phyloP scores from a whole-genome alignment of 495 filamentous ascomycete species.

The Letharia columbiana region DNA sequence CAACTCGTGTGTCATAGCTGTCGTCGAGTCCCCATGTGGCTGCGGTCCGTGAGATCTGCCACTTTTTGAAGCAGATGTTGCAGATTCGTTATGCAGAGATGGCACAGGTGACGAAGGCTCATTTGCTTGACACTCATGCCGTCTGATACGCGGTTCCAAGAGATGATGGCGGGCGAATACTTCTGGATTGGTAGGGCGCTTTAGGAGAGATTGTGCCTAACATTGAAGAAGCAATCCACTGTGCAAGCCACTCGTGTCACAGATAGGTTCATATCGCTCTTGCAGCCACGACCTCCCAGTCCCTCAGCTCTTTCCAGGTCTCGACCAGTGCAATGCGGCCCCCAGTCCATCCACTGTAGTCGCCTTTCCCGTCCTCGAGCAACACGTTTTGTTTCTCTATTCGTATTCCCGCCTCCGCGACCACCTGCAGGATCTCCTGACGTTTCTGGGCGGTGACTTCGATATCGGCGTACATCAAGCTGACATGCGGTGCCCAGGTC shows the following conservation, averaged over 20 bases:
- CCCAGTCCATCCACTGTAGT: neutral
- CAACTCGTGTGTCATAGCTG: constrained; percentile 35
- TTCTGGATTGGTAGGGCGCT: neutral
- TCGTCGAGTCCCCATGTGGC: constrained; percentile 2
- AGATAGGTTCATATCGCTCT: neutral
- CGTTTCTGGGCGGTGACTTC: neutral
- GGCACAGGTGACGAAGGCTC: neutral
- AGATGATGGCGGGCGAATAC: neutral
- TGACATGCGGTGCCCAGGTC: constrained; percentile 1
- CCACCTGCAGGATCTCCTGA: neutral
- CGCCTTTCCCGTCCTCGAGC: neutral
- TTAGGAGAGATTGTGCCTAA: neutral
- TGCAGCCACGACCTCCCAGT: neutral
- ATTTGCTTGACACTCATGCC: neutral
- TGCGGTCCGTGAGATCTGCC: neutral
- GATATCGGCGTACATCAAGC: constrained; percentile 2
- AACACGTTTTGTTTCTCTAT: neutral
- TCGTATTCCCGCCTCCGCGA: neutral
- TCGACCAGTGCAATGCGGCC: neutral
- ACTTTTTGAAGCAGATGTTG: neutral
- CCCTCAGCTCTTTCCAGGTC: neutral
- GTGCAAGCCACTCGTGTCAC: neutral
- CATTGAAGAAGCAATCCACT: neutral
- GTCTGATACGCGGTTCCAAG: neutral
- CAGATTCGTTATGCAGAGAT: neutral